Evolutionary conservation across 129 eudicot genomes (phyloP), one percentile per base, ranked within the genome.

Genomic region (Solidago caesia): DNA sequence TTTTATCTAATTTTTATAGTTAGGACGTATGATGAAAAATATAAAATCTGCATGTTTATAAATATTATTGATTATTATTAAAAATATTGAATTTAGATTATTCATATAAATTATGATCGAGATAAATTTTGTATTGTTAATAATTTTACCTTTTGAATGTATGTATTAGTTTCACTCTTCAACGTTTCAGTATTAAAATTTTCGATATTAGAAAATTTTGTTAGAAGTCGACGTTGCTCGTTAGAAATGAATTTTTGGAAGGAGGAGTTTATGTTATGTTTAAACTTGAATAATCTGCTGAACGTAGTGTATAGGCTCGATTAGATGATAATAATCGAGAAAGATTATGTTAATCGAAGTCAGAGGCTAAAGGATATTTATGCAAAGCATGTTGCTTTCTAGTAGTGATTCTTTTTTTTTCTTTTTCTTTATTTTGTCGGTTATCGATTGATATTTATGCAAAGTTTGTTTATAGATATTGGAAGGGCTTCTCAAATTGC

Each of bases 401-500:
- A 7, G 51, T 6, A 46, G 11, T 57, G 33, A 9, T 53, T 14
- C 7, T 13, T n/a, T 25, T 8, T 21, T 59, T 11, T 45, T 14
- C 65, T 66, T 49, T 13, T 64, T 53, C 47, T n/a, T 46, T 55
- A 9, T 42, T n/a, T 44, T 29, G 6, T 26, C 43, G 43, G 21
- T 25, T 21, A 57, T 16, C 29, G 14, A 41, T 68, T 62, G 64
- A 61, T 62, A 63, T 79, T 64, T 15, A 33, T 72, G 39, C 33
- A 57, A 72, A 44, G 70, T 8, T n/a, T 71, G 70, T 69, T 52
- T 73, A 62, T 80, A 89, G 97, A 77, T 91, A 75, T 76, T 92
- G 62, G 92, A 88, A 78, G 91, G 84, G 64, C 93, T 92, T 74
- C 85, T 92, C 46, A 92, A 85, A 87, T 85, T 81, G n/a, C 97